Percentiles rank a stretch among this genome's conserved stretches.
Evolutionary conservation across 768 basidiomycete species (phyloP).

Genomic region (Nidularia sp.): DNA sequence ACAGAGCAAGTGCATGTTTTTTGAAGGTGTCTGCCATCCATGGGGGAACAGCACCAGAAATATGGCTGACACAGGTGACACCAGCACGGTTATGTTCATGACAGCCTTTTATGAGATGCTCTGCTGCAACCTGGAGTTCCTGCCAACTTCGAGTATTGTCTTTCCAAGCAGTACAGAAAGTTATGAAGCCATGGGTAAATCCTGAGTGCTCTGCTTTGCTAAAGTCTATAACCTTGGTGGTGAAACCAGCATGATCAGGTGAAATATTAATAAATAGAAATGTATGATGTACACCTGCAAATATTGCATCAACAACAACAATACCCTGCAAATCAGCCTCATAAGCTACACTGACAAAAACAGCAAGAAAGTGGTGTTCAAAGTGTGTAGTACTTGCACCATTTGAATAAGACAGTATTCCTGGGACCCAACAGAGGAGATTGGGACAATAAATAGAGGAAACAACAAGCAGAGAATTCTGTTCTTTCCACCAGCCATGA

Average conservation of each 20-base stretch:
- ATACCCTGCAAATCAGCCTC: not conserved
- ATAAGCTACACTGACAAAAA: not conserved
- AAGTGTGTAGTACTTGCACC: not conserved
- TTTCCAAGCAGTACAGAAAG: constrained; percentile 11
- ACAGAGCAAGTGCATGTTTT: constrained; percentile 6
- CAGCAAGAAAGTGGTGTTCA: not conserved
- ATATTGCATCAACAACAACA: not conserved
- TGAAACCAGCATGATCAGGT: not conserved
- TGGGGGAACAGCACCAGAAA: constrained; percentile 15
- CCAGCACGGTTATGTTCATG: constrained; percentile 22
- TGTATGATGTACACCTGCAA: constrained; percentile 10
- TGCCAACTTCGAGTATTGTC: constrained; percentile 4
- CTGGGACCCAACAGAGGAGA: not conserved
- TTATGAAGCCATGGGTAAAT: constrained; percentile 21
- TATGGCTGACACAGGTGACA: constrained; percentile 18
- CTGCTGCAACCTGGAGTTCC: constrained; percentile 8
- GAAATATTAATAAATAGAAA: not conserved
- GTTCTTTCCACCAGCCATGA: not conserved
- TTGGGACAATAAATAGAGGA: not conserved
- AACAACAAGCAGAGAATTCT: not conserved
- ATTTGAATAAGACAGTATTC: not conserved
- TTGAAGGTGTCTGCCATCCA: constrained; percentile 10
- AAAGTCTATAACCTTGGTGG: constrained; percentile 25
- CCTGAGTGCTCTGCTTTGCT: constrained; percentile 26
- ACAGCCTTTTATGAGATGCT: constrained; percentile 20